Conservation (phyloP, 2,329 filamentous ascomycete species). For the Oidium heveae region DNA sequence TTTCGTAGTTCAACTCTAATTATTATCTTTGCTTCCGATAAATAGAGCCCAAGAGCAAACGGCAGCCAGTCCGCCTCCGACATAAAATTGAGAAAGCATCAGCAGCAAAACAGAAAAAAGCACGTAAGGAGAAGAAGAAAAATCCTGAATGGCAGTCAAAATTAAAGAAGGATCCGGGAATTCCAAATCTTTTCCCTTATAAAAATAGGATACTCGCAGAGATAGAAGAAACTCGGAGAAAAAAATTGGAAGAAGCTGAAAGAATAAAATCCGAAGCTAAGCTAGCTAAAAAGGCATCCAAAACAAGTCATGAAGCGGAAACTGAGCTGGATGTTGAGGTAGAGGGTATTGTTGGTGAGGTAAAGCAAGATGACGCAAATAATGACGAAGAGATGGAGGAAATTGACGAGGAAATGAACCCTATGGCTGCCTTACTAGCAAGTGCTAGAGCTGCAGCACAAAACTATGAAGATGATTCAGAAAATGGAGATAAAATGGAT, state of each 20-base stretch:
- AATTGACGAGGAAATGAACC: slow-evolving; percentile 45
- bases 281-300: slow-evolving; percentile 32
- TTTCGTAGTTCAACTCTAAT: slow-evolving; percentile 4
- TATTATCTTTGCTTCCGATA: background rate
- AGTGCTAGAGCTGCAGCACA: slow-evolving; percentile 57
- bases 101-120: slow-evolving; percentile 71
- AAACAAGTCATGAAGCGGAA: slow-evolving; percentile 23
- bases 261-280: slow-evolving; percentile 47
- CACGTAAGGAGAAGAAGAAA: slow-evolving; percentile 74
- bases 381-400: slow-evolving; percentile 29
- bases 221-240: slow-evolving; percentile 66
- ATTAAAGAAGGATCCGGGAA: slow-evolving; percentile 92
- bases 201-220: slow-evolving; percentile 88
- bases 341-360: slow-evolving; percentile 20
- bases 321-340: slow-evolving; percentile 10
- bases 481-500: slow-evolving; percentile 26
- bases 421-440: slow-evolving; percentile 75
- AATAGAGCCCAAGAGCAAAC: slow-evolving; percentile 82
- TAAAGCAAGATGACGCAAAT: slow-evolving; percentile 22
- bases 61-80: slow-evolving; percentile 63
- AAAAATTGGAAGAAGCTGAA: slow-evolving; percentile 57
- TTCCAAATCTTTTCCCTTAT: slow-evolving; percentile 91
- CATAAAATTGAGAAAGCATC: slow-evolving; percentile 93
- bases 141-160: slow-evolving; percentile 92
- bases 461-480: slow-evolving; percentile 34